A percentile compares a stretch with the other conserved stretches of the same genome.
Evolutionary conservation across 2,329 filamentous ascomycete species (phyloP).

Genomic region (Alternaria novae-zelandiae): DNA sequence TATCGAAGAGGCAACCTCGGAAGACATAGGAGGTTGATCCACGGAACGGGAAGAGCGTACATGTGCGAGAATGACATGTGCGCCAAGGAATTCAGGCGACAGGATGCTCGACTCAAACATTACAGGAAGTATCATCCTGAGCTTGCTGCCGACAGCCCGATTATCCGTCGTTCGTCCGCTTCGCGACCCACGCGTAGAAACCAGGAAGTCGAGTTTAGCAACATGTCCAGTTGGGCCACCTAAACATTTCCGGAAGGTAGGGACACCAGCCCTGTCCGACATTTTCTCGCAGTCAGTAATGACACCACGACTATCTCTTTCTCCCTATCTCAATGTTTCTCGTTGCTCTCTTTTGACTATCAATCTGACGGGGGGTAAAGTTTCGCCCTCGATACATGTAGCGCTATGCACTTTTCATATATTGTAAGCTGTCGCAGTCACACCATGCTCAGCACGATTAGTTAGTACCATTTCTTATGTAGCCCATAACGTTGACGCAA

Average conservation of each 20-base stretch:
- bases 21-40: not conserved
- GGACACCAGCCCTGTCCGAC: too few relatives aligned
- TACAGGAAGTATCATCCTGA: not conserved
- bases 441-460: not conserved
- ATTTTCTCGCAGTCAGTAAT: too few relatives aligned
- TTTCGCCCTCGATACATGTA: not conserved
- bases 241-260: too few relatives aligned
- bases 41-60: not conserved
- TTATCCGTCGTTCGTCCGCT: not conserved
- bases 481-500: not conserved
- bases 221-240: not conserved
- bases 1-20: not conserved
- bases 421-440: not conserved
- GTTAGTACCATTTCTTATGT: not conserved
- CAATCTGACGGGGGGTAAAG: not conserved
- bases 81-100: not conserved
- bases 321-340: not conserved
- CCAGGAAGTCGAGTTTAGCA: not conserved
- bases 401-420: not conserved
- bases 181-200: not conserved
- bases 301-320: constrained; percentile 2
- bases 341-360: not conserved
- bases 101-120: not conserved
- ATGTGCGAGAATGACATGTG: not conserved
- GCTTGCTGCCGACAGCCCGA: not conserved